Percentiles rank a stretch among this genome's conserved stretches.
These are phyloP conservation scores for Chaetomium globosum DNA, from an alignment of 2,329 filamentous ascomycete genomes.

Conservation along the genomic window DNA sequence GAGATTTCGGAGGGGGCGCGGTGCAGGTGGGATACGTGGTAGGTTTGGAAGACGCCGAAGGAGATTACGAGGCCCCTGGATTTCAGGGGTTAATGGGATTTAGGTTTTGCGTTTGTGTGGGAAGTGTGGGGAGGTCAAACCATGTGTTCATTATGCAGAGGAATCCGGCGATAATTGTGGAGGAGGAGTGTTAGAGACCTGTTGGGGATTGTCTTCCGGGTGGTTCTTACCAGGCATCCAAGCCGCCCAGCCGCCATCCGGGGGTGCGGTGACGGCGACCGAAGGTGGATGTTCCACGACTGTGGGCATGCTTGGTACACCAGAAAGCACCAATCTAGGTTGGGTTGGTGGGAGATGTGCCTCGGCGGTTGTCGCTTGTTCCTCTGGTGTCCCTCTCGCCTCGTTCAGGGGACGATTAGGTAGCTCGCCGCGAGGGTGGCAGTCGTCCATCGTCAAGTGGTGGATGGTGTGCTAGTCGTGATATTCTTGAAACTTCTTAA, in stretches of 20 bases:
- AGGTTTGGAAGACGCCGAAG: conserved; percentile 57
- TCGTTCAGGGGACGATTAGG: no score
- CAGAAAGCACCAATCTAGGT: no score
- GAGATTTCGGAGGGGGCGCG: conserved; percentile 49
- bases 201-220: neutral
- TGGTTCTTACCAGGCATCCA: neutral
- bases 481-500: no score
- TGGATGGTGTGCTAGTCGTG: no score
- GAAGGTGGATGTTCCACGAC: no score
- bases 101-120: neutral
- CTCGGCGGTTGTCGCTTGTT: no score
- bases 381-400: no score
- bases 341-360: no score
- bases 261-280: neutral
- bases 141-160: conserved; percentile 4
- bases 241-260: neutral
- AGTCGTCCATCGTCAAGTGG: no score
- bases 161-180: neutral
- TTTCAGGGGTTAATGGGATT: no score
- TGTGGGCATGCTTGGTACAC: no score
- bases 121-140: neutral
- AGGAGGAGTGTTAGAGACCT: neutral
- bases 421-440: no score
- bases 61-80: conserved; percentile 53
- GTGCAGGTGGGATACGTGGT: conserved; percentile 48